A percentile compares a stretch with the other conserved stretches of the same genome.
Conservation (phyloP, 2,329 filamentous ascomycete species). For the Cryphonectria carpinicola region DNA sequence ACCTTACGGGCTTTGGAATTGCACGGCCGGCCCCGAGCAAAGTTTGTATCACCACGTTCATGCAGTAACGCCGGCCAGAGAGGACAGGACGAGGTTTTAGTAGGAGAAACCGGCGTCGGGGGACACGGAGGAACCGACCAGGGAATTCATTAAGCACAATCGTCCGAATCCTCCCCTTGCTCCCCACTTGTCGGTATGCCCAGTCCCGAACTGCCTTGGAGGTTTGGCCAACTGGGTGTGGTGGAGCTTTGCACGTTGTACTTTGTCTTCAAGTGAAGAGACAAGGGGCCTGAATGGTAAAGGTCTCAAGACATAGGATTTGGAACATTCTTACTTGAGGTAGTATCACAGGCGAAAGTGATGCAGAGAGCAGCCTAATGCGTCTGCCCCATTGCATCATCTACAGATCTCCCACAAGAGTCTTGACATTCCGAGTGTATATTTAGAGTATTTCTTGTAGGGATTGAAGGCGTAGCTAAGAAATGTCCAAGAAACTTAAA, state of each 20-base stretch:
- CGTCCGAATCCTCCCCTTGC: too few relatives aligned
- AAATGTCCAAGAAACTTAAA: not conserved
- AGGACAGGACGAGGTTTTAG: too few relatives aligned
- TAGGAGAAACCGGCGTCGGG: not conserved
- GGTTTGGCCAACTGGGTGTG: not conserved
- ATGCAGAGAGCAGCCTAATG: not conserved
- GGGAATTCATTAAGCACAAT: not conserved
- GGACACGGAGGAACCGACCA: not conserved
- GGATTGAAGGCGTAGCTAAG: too few relatives aligned
- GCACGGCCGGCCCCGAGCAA: not conserved
- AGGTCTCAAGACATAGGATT: not conserved
- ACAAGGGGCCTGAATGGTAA: not conserved
- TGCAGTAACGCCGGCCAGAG: too few relatives aligned
- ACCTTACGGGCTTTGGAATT: not conserved
- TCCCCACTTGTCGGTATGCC: not conserved
- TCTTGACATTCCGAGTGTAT: not conserved
- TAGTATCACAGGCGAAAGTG: not conserved
- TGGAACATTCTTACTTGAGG: not conserved
- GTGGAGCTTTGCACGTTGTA: not conserved
- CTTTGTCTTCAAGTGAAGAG: not conserved
- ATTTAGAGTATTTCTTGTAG: not conserved
- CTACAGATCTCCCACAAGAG: not conserved
- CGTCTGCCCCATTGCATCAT: not conserved
- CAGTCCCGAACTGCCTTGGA: not conserved
- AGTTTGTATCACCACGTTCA: not conserved